Evolutionary conservation across 2,329 filamentous ascomycete species (phyloP), one percentile per base, ranked within the genome.

Genomic region (Teratosphaeria nubilosa): DNA sequence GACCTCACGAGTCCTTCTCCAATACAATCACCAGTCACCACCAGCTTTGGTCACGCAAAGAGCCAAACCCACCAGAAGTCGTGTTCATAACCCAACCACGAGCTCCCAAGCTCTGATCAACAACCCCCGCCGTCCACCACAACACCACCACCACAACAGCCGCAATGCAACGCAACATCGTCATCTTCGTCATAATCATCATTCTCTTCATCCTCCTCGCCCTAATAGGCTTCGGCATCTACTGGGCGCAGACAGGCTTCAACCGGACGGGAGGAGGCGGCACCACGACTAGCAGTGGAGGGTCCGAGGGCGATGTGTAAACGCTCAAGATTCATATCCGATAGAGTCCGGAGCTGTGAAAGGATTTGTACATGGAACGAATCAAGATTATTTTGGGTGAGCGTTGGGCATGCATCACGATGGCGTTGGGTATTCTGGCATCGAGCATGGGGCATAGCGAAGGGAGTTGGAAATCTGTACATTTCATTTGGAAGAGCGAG

Each of bases 181-280:
- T 77, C 72, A 77, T 80, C 71, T 77, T 77, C 70, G 70, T 78
- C 65, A 79, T 80, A 69, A 75, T 80, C 69, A 73, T 80, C 65
- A 74, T 79, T 69, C 77, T 80, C 66, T 78, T 80, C 72, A 72
- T 79, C 66, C 71, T 79, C 55, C 75, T 79, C 56, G 75, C 74
- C 31, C 66, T 77, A 30, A 77, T 79, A 69, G 77, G 73, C 52
- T 79, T 78, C 69, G 63, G 71, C 51, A 79, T 80, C 68, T 80
- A 77, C 72, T 76, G 74, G 68, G 72, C 77, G 51, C 76, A 78
- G 65, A 75, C 72, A 13, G 66, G 68, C 34, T 66, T 72, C 56
- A 64, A 63, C 50, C 50, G 66, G 58, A 59, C 66, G 50, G 64
- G 66, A 10, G 63, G 63, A 25, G 63, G 63, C 10, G 66, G 63